phyloP scores from a whole-genome alignment of 2,329 filamentous ascomycete genomes.

The Pestalotiopsis sp. region DNA sequence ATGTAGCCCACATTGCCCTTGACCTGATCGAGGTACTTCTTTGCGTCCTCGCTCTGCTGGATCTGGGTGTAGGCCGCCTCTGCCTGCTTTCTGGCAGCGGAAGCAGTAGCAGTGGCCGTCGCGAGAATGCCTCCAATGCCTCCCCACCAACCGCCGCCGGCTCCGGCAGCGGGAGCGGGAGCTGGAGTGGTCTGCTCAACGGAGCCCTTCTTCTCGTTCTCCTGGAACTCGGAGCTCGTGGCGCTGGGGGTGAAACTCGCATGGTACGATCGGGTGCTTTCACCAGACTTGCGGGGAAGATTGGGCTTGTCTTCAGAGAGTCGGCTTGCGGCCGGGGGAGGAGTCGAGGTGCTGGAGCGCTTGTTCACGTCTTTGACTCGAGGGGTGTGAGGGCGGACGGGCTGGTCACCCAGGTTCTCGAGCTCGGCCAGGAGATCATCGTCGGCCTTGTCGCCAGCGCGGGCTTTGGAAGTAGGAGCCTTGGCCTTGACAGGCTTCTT shows the following conservation, averaged over 20 bases:
- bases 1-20: conserved; percentile 84
- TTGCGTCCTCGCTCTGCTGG: conserved; percentile 93
- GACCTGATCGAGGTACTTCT: conserved; percentile 94
- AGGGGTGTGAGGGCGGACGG: conserved; percentile 82
- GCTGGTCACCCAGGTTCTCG: conserved; percentile 75
- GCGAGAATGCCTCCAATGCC: conserved; percentile 81
- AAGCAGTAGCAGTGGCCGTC: conserved; percentile 65
- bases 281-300: conserved; percentile 70
- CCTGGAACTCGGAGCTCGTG: conserved; percentile 63
- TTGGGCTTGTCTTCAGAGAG: conserved; percentile 66
- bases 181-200: conserved; percentile 41
- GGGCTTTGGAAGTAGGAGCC: conserved; percentile 51
- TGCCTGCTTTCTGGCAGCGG: conserved; percentile 85
- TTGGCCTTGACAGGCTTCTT: conserved; percentile 55
- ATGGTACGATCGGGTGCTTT: conserved; percentile 73
- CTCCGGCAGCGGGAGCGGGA: conserved; percentile 27
- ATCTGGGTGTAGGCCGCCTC: conserved; percentile 94
- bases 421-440: conserved; percentile 91
- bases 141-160: conserved; percentile 83
- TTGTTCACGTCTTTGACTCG: conserved; percentile 63
- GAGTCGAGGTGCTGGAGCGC: conserved; percentile 50
- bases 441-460: conserved; percentile 51
- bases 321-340: conserved; percentile 50
- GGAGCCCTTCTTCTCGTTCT: conserved; percentile 54
- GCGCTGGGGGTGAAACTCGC: conserved; percentile 72